Evolutionary conservation across 257 asterid genomes (phyloP).

Genomic region (Cinchona pubescens): DNA sequence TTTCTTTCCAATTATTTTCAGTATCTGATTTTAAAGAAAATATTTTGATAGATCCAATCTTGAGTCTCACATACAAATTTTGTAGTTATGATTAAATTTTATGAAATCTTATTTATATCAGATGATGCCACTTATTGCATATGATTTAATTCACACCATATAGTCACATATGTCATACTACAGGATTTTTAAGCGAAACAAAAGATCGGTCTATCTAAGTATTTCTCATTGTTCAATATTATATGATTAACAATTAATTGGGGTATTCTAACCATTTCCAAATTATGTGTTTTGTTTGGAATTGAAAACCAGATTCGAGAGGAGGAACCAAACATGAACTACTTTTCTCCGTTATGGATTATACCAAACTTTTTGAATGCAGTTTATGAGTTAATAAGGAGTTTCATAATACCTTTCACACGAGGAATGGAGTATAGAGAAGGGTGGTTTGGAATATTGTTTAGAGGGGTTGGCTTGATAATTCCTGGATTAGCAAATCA

Average conservation of each 20-base stretch:
- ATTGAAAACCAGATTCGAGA: conserved; percentile 42
- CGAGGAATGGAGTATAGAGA: conserved; percentile 51
- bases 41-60: too few species aligned
- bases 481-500: conserved; percentile 59
- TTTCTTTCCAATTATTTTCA: too few species aligned
- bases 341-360: conserved; percentile 48
- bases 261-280: background rate
- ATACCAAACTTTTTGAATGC: conserved; percentile 51
- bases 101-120: too few species aligned
- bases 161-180: too few species aligned
- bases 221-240: background rate
- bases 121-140: too few species aligned
- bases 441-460: conserved; percentile 39
- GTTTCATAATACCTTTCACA: conserved; percentile 44
- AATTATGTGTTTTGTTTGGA: background rate
- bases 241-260: background rate
- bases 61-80: too few species aligned
- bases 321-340: conserved; percentile 76
- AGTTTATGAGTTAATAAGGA: conserved; percentile 48
- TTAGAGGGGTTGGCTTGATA: conserved; percentile 38
- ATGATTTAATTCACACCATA: too few species aligned
- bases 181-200: too few species aligned
- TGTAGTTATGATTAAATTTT: background rate
- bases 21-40: too few species aligned
- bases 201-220: too few species aligned